A percentile compares a stretch with the other conserved stretches of the same genome.
These are phyloP conservation scores for Mucor ambiguus DNA, from an alignment of 371 early-diverging fungal genomes.

Conservation along the genomic window DNA sequence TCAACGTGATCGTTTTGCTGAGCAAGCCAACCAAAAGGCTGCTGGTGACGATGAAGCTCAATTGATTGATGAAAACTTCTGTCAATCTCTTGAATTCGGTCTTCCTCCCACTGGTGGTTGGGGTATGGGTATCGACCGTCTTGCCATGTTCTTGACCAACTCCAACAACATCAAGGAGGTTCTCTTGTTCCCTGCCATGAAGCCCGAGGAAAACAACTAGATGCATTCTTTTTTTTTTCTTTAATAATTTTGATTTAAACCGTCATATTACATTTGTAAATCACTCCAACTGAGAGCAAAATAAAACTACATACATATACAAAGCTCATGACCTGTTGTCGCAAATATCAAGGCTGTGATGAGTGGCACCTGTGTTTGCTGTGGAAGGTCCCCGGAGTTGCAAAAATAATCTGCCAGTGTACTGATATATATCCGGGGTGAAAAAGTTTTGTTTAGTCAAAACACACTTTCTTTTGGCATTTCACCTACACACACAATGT, in stretches of 20 bases:
- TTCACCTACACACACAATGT: background rate
- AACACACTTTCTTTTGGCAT: background rate
- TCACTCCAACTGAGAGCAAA: background rate
- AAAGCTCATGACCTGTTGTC: too few relatives aligned
- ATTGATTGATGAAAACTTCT: constrained; percentile 98
- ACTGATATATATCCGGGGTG: background rate
- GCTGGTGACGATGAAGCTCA: constrained; percentile 99
- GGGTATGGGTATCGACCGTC: constrained; percentile 99
- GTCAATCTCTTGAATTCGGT: constrained; percentile 98
- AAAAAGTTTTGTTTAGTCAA: background rate
- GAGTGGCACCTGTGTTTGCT: too few relatives aligned
- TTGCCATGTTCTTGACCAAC: constrained; percentile 99
- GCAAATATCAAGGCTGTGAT: background rate
- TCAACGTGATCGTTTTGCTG: constrained; percentile 96
- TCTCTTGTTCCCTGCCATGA: constrained; percentile 88
- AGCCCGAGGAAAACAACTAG: constrained; percentile 66
- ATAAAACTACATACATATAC: background rate
- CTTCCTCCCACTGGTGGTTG: constrained; percentile 99
- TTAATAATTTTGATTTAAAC: background rate
- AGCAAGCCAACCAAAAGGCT: constrained; percentile 97
- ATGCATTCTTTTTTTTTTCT: background rate
- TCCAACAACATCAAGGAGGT: constrained; percentile 91
- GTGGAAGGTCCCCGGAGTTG: background rate
- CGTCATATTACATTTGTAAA: background rate
- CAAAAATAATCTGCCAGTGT: too few relatives aligned